Base-by-base conservation (phyloP, 2,329 filamentous ascomycete species). In the Colletotrichum orchidophilum region DNA sequence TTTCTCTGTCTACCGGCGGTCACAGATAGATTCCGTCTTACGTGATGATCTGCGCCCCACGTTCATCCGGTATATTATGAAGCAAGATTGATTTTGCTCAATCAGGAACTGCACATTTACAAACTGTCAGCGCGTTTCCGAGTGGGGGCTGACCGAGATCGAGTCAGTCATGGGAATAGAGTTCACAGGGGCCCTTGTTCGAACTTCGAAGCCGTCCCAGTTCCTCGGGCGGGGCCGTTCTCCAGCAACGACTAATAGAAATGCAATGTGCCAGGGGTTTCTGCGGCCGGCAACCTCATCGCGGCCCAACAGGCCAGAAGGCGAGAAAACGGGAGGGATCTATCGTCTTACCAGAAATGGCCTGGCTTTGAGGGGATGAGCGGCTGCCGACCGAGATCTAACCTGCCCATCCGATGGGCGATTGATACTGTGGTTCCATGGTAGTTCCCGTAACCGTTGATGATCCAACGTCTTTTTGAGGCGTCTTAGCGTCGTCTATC, bases 141-240 rank as follows among this genome's bases (percentile, higher is more conserved):
- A 24, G 27, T 21, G 18, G 15, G 39, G 33, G 52, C 33, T 39
- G 31, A 18, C 29, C 15, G n/a, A n/a, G 24, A 33, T 33, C 31
- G 66, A 69, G 66, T 69, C 66, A 69, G 53, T 65, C 18, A 24
- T 11, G 26, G 42, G n/a, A 54, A 46, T 58, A 65, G 53, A 69
- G 66, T 69, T 65, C 53, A 46, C 21, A 27, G 53, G 39, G 66
- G 61, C 59, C 53, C 29, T 49, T 59, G 53, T 54, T 8, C 46
- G 42, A 42, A 27, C 42, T 54, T 8, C 46, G 42, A 42, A 27
- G 39, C 33, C 61, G 61, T 61, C 21, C 54, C 29, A 33, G 18
- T 11, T 60, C 61, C 61, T 42, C 53, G 54, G 58, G 29, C 21
- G 49, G 24, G 8, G 33, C 63, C 18, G 35, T 60, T 21, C 21